phyloP scores from a whole-genome alignment of 2,329 filamentous ascomycete species.

The Daldinia sp. region DNA sequence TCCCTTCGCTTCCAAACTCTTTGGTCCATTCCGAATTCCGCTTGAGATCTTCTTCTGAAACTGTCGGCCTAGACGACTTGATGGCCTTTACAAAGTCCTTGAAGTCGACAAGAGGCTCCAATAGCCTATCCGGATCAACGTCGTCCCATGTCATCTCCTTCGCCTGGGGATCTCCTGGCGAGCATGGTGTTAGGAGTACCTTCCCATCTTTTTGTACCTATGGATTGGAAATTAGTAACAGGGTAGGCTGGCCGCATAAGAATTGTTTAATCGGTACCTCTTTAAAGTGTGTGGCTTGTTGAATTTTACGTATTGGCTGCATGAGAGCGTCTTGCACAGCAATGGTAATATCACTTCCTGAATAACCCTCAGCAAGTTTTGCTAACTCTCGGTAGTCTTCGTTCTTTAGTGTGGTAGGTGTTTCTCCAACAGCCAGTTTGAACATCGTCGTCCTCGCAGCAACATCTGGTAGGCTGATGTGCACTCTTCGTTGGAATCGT shows the following conservation, averaged over 20 bases:
- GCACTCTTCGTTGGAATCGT: constrained; percentile 94
- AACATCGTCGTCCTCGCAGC: constrained; percentile 94
- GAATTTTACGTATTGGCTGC: constrained; percentile 96
- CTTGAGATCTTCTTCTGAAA: constrained; percentile 85
- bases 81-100: constrained; percentile 97
- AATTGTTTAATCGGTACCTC: constrained; percentile 67
- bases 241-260: not conserved
- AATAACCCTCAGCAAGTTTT: constrained; percentile 90
- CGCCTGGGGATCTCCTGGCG: constrained; percentile 86
- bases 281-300: constrained; percentile 98
- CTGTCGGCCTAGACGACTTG: constrained; percentile 87
- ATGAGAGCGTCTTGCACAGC: constrained; percentile 96
- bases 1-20: constrained; percentile 93
- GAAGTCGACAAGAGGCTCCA: constrained; percentile 86
- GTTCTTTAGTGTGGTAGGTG: constrained; percentile 83
- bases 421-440: constrained; percentile 92
- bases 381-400: constrained; percentile 85
- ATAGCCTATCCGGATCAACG: constrained; percentile 83
- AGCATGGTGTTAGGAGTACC: constrained; percentile 87
- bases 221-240: constrained; percentile 4
- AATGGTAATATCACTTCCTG: constrained; percentile 94
- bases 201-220: constrained; percentile 77
- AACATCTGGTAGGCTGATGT: constrained; percentile 91
- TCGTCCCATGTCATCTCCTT: constrained; percentile 95
- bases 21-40: constrained; percentile 93